Base-by-base conservation (phyloP, 352 stramenopile species). In the Phytophthora parvispora region DNA sequence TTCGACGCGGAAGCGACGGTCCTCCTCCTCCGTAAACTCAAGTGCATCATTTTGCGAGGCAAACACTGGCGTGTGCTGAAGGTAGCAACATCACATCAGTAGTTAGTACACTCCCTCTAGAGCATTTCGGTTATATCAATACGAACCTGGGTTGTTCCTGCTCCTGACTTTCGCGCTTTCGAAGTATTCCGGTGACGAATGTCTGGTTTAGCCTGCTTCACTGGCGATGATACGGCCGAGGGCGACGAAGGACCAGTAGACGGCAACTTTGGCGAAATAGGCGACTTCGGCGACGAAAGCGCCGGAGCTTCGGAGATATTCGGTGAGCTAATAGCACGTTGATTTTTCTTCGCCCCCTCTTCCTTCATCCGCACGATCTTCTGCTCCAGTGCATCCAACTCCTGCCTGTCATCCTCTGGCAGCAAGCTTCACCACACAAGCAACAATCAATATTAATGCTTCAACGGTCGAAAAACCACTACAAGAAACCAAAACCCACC, bases 21-120 rank as follows among this genome's bases (percentile, higher is more conserved):
- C 60, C 57, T 95, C 64, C 16, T 89, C 81, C n/a, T 92, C 78
- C 2, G 85, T 87, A 62, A 94, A 86, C 66, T 84, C 75, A 27
- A 89, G 60, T 15, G 83, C 70, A 18, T 90, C 79, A 10, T 47
- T 81, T 32, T 89, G 74, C 0, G 82, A 88, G 9, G 77, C 65
- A 50, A 89, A 81, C 43, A 78, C 52, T 4, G 67, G 52, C 1
- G 38, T n/a, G 42, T 75, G 57, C 71, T 84, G 38, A 49, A 31
- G 10, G 9, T 32, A 47, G 20, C 28, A 12, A 64, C 4, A 61
- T 7, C 32, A 54, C 7, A 24, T 4, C 9, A 28, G 15, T 27
- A 34, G 27, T 43, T 58, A 31, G 53, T 16, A 16, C 18, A 5
- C 22, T 32, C 16, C 12, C n/a, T 25, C 16, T 13, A 51, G 7